phyloP scores from a whole-genome alignment of 2,329 filamentous ascomycete species.

The Aspergillus tubingensis region DNA sequence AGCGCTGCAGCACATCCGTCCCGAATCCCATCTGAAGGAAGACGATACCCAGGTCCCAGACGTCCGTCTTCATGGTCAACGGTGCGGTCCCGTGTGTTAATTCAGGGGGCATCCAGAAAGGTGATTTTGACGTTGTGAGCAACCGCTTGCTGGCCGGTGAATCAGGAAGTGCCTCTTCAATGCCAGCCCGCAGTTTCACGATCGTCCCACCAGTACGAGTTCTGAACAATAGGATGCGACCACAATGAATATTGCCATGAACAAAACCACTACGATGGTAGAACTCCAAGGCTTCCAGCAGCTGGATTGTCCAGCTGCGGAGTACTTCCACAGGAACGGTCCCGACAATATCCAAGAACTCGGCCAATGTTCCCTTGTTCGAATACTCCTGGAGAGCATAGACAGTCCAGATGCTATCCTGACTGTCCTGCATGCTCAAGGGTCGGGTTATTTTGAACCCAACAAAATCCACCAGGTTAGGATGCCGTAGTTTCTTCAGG shows the following conservation, averaged over 20 bases:
- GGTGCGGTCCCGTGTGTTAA: constrained; percentile 60
- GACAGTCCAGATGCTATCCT: constrained; percentile 64
- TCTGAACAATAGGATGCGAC: constrained; percentile 76
- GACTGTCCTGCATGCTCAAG: constrained; percentile 41
- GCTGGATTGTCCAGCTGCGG: constrained; percentile 85
- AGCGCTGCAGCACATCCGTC: constrained; percentile 71
- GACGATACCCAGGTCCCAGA: constrained; percentile 92
- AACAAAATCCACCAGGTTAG: constrained; percentile 75
- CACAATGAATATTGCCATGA: constrained; percentile 78
- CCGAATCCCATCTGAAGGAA: constrained; percentile 95
- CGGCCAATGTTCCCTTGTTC: constrained; percentile 78
- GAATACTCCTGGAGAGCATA: constrained; percentile 75
- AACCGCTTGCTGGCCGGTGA: constrained; percentile 46
- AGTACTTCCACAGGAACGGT: constrained; percentile 72
- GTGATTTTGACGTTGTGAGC: constrained; percentile 66
- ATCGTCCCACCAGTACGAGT: constrained; percentile 67
- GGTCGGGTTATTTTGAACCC: constrained; percentile 75
- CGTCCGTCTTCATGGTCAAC: constrained; percentile 74
- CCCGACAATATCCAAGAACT: constrained; percentile 78
- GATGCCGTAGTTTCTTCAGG: constrained; percentile 73
- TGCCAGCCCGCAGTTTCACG: constrained; percentile 57
- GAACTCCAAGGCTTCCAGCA: constrained; percentile 85
- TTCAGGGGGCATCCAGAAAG: constrained; percentile 83
- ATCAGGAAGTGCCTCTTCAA: constrained; percentile 52
- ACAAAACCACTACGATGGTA: constrained; percentile 81